A percentile compares a stretch with the other conserved stretches of the same genome.
Conservation (phyloP, 2,329 filamentous ascomycete species). For the Xylariaceae sp. region DNA sequence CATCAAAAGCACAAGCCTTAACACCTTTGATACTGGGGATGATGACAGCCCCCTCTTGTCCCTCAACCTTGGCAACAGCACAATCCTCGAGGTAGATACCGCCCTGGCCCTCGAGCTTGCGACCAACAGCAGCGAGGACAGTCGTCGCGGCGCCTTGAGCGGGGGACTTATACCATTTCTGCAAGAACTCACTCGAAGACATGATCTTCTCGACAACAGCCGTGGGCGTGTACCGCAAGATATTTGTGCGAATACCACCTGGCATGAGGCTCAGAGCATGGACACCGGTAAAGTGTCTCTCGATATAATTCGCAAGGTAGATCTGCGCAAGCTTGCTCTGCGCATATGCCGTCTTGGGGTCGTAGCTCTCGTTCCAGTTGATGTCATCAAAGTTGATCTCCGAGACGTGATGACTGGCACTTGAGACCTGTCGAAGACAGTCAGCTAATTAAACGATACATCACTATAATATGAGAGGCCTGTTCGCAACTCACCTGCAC, state of each 20-base stretch:
- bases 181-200: not conserved
- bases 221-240: not conserved
- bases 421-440: too few relatives aligned
- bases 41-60: not conserved
- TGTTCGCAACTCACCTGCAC: too few relatives aligned
- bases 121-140: not conserved
- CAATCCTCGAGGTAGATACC: not conserved
- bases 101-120: not conserved
- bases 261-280: not conserved
- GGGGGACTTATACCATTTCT: not conserved
- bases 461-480: too few relatives aligned
- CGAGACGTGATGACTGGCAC: slow-evolving; percentile 33
- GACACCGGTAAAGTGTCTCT: not conserved
- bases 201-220: not conserved
- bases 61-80: not conserved
- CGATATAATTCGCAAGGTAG: not conserved
- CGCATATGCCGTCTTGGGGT: not conserved
- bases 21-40: not conserved
- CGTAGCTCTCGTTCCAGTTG: not conserved
- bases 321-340: not conserved
- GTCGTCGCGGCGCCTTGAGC: not conserved
- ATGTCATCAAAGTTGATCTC: not conserved
- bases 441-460: too few relatives aligned
- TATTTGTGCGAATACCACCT: not conserved
- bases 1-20: not conserved